Base-by-base conservation (phyloP, 352 stramenopile genomes). In the Phytophthora melonis region DNA sequence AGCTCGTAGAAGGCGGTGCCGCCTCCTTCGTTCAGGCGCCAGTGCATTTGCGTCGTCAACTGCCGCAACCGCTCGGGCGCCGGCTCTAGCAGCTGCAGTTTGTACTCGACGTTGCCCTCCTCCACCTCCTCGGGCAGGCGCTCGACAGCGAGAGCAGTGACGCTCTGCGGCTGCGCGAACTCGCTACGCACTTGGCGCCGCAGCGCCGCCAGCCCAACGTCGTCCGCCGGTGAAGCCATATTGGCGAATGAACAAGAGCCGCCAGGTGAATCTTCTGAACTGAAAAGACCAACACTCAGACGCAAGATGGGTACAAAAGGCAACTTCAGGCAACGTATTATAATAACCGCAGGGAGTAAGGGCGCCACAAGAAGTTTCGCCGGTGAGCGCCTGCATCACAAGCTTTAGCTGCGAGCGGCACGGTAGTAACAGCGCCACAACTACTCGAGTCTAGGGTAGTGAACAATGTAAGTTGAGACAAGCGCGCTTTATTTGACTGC, bases 21-120 rank as follows among this genome's bases (percentile, higher is more conserved):
- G 34, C 87, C 86, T 18, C 91, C 91, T 81, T 98, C 91, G 65
- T 97, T 97, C 36, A 98, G 78, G 10, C 93, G 86, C 90, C 90
- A 98, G 70, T 97, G 90, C 72, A 98, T 79, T 77, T 97, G 92
- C 36, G 93, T 98, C 56, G 88, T 94, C 56, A 98, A 76, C 72
- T 98, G 93, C 65, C 90, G 86, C 18, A 97, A 66, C 8, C 91
- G 83, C 32, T 95, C 91, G 52, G 86, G 72, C 8, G 86, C 68
- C 1, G 84, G 84, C 55, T 91, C 80, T n/a, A 93, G 78, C 39
- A 98, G 79, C 77, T 97, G 89, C 56, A 93, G 84, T 79, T 98
- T 98, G 77, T 98, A 97, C 84, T 98, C 92, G 56, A 97, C 82
- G 70, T 96, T 97, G 23, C 92, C 92, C 68, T 97, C 89, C 72